Evolutionary conservation across 805 yeast genomes (phyloP), one percentile per base, ranked within the genome.

Genomic region (Hanseniaspora vineae): DNA sequence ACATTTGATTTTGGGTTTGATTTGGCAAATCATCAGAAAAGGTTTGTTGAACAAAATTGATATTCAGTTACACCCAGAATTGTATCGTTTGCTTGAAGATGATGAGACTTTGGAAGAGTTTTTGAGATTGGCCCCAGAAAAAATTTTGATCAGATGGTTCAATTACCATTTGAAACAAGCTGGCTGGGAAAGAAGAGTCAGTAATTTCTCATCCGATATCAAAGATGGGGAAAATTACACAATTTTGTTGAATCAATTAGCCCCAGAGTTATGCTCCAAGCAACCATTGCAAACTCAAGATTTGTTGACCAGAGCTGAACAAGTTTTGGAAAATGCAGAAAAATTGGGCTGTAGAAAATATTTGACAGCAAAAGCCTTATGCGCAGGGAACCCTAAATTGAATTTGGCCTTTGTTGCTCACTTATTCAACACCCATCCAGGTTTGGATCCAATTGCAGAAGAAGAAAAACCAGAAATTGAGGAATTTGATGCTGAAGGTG

Each of bases 401-500:
- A 92, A 92, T 65, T 77, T 92, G 64, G 97, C 97, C 1, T 92
- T 92, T 65, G 97, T 92, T 50, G 98, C 98, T 42, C 95, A 92
- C 64, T 72, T 92, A 62, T 92, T 92, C 75, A 92, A 92, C 70
- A 90, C 96, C 6, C 80, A 86, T 62, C 98, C 98, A 44, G 97
- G 98, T 45, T 75, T 92, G 54, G 97, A 89, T 51, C 97, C 97
- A 50, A 77, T 90, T 54, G 94, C 86, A 60, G 97, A 89, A 67
- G 73, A 70, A 50, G 97, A 90, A 65, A 83, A 80, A 57, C 85
- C 92, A 31, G 97, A 89, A 62, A 86, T 92, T 56, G 98, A 92
- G 70, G 97, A 87, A 56, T 92, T 92, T 60, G 98, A 92, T 64
- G 98, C 98, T 23, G 98, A 92, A 69, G 98, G 98, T 53, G 98